Conservation (phyloP, 495 filamentous ascomycete species). For the Tuber brumale region DNA sequence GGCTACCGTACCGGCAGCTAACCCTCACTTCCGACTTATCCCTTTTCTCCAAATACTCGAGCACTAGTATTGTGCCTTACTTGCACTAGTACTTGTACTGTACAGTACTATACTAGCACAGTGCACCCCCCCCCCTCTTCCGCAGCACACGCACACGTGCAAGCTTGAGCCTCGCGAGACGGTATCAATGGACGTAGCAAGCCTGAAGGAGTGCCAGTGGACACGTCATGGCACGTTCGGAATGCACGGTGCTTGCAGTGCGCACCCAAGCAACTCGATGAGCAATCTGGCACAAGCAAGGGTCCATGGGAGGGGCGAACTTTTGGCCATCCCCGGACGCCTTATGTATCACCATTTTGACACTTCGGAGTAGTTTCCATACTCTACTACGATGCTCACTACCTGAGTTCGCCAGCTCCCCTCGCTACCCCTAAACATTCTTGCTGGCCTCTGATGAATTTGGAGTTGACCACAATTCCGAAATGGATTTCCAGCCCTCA, state of each 20-base stretch:
- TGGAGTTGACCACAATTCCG: too few relatives aligned
- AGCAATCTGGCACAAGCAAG: too few relatives aligned
- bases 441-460: too few relatives aligned
- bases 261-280: background rate
- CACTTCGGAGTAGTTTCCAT: too few relatives aligned
- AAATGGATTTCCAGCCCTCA: too few relatives aligned
- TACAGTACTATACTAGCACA: background rate
- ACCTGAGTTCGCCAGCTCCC: too few relatives aligned
- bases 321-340: too few relatives aligned
- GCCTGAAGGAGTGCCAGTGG: background rate
- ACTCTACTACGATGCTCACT: too few relatives aligned
- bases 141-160: background rate
- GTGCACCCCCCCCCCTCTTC: background rate
- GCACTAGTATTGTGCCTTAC: background rate
- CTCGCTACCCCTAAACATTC: too few relatives aligned
- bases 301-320: too few relatives aligned
- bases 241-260: background rate
- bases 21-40: background rate
- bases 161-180: background rate
- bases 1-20: background rate
- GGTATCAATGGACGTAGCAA: background rate
- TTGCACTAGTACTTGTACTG: background rate
- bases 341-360: too few relatives aligned
- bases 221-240: background rate
- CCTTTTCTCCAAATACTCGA: background rate